Percentiles rank a stretch among this genome's conserved stretches.
Evolutionary conservation across 129 eudicot species (phyloP).

Genomic region (Helichrysum umbraculigerum): DNA sequence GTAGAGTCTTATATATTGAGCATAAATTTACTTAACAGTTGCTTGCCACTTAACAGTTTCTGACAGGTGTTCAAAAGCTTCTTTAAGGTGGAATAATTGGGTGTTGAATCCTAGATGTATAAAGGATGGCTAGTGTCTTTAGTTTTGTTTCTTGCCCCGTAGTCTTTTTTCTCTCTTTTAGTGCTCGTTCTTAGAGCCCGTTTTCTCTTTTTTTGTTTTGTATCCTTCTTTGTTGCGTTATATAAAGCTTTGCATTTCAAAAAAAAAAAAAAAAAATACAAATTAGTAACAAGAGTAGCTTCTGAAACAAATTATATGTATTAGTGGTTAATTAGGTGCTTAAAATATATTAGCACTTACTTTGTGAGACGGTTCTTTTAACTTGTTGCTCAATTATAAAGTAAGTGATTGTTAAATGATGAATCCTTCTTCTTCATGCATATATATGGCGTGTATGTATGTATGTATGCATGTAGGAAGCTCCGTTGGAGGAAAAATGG

Average conservation of each 20-base stretch:
- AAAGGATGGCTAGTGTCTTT: too few species aligned
- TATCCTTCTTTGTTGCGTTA: too few species aligned
- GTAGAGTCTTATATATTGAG: not conserved
- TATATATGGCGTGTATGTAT: not conserved
- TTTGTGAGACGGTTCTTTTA: not conserved
- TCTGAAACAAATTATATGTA: not conserved
- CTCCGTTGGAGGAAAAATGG: slow-evolving; percentile 56
- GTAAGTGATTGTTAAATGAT: not conserved
- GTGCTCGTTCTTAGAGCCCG: too few species aligned
- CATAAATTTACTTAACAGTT: not conserved
- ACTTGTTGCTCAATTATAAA: not conserved
- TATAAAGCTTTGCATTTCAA: too few species aligned
- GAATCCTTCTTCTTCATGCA: not conserved
- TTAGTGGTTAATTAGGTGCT: not conserved
- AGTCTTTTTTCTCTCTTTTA: too few species aligned
- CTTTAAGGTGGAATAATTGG: too few species aligned
- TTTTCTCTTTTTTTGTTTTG: too few species aligned
- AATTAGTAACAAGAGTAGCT: not conserved
- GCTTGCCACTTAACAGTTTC: not conserved
- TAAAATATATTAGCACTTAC: not conserved
- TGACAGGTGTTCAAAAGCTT: too few species aligned
- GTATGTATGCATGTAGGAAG: slow-evolving; percentile 48
- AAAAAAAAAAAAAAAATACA: too few species aligned
- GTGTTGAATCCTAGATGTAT: too few species aligned
- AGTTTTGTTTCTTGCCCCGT: too few species aligned